Evolutionary conservation across 768 basidiomycete species (phyloP), one percentile per base, ranked within the genome.

Genomic region (Cyathus striatus): DNA sequence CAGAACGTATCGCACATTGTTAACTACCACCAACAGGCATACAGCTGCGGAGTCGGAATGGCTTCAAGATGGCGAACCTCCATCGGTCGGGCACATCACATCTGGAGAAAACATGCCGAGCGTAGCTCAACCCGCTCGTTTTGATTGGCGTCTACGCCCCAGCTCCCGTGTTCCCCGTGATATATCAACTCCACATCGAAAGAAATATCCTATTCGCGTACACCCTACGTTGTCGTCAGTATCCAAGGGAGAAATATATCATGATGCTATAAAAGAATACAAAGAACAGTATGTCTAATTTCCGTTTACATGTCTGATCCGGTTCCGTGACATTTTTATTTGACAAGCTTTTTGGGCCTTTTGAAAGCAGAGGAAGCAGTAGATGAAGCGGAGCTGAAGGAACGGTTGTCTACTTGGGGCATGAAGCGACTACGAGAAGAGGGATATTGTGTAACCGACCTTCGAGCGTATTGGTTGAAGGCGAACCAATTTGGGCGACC

Each of bases 391-490:
- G 68, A 76, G 1, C 56, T 87, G 18, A 70, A 69, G 39, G 69
- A 85, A 47, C 78, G 90, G 25, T 69, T 92, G 13, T 68, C 78
- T 1, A 75, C 72, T 13, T 90, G 89, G 90, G 68, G 77, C 9
- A 43, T 83, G 3, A 64, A 71, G 21, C 72, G 76, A 17, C 63
- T 91, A 33, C 62, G 71, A 49, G 64, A 73, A n/a, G 83, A 85
- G 50, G 90, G 90, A 0, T 90, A 88, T 52, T 77, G 80, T 40
- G 54, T 92, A 23, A 82, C 79, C 0, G 78, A 69, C 14, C 63
- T 90, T 18, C 70, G 63, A 13, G 86, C 76, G 0, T 90, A 74
- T 54, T 89, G 85, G 87, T 57, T 83, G 27, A 71, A 79, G 43
- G 69, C 66, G n/a, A 76, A 71, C 18, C 73, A 76, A 43, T 82